Conservation (phyloP, 164 flowering plant genomes). For the Cinnamomum chago region DNA sequence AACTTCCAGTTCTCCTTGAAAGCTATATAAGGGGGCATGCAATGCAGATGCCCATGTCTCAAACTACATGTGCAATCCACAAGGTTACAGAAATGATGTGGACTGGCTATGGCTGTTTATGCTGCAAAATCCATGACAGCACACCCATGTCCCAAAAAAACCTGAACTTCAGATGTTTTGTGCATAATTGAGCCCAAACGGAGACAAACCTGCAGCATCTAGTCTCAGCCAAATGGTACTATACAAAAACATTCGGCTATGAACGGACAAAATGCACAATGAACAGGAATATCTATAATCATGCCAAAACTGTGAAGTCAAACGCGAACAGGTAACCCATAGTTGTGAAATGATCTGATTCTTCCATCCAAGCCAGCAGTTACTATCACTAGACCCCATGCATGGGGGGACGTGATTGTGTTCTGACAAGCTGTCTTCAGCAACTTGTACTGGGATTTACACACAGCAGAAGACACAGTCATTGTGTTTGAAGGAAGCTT, state of each 20-base stretch:
- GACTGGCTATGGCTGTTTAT: background rate
- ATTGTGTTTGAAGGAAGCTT: constrained; percentile 35
- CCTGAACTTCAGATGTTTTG: background rate
- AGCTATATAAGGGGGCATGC: constrained; percentile 4
- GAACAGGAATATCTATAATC: background rate
- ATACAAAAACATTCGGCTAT: background rate
- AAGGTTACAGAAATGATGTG: constrained; percentile 2
- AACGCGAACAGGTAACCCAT: constrained; percentile 67
- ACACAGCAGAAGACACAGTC: constrained; percentile 24
- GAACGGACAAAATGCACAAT: background rate
- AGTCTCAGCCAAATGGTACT: background rate
- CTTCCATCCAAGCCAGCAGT: constrained; percentile 89
- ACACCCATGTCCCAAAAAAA: background rate
- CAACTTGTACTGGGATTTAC: constrained; percentile 50
- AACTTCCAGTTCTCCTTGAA: background rate
- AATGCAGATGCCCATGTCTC: background rate
- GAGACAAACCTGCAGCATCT: background rate
- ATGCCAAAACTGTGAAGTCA: constrained; percentile 19
- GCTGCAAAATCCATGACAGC: constrained; percentile 1
- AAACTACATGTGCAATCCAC: constrained; percentile 5
- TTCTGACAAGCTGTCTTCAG: constrained; percentile 56
- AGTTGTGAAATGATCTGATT: constrained; percentile 67
- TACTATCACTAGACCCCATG: constrained; percentile 85
- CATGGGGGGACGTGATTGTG: constrained; percentile 38
- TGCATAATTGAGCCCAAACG: background rate